Conservation (phyloP, 2,329 filamentous ascomycete species). For the Dactylellina cionopaga region DNA sequence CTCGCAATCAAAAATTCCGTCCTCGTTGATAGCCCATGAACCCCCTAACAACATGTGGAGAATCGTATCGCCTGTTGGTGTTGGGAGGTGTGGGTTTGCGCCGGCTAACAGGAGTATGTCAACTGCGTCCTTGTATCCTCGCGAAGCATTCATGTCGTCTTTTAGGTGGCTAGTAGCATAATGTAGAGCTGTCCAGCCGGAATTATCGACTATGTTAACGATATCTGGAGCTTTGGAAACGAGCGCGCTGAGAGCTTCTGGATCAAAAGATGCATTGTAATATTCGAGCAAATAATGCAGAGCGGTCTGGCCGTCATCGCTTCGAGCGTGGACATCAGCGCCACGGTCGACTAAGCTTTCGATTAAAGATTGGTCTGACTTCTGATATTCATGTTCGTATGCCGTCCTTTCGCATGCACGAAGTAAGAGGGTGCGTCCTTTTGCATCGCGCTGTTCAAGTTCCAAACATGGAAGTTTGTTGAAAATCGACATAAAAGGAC, state of each 20-base stretch:
- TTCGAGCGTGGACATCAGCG: background rate
- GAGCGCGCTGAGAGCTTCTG: background rate
- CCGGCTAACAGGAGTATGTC: constrained; percentile 17
- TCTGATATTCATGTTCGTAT: too few species aligned
- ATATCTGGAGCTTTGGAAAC: constrained; percentile 1
- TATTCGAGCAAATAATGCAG: background rate
- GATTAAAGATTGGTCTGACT: background rate
- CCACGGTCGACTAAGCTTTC: background rate
- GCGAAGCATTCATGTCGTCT: too few species aligned
- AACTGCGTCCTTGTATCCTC: background rate
- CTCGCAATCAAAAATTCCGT: constrained; percentile 5
- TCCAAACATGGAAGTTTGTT: background rate
- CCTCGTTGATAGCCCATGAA: background rate
- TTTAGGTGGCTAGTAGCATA: background rate
- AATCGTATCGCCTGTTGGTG: background rate
- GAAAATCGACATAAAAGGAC: background rate
- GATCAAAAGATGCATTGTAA: background rate
- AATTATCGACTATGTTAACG: background rate
- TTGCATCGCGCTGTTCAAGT: background rate
- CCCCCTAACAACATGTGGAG: background rate
- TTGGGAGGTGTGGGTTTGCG: background rate
- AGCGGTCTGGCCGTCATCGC: background rate
- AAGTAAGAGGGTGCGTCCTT: background rate
- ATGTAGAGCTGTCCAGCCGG: background rate
- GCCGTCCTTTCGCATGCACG: background rate